Base-by-base conservation (phyloP, 2,329 filamentous ascomycete species). In the Alternaria arborescens region DNA sequence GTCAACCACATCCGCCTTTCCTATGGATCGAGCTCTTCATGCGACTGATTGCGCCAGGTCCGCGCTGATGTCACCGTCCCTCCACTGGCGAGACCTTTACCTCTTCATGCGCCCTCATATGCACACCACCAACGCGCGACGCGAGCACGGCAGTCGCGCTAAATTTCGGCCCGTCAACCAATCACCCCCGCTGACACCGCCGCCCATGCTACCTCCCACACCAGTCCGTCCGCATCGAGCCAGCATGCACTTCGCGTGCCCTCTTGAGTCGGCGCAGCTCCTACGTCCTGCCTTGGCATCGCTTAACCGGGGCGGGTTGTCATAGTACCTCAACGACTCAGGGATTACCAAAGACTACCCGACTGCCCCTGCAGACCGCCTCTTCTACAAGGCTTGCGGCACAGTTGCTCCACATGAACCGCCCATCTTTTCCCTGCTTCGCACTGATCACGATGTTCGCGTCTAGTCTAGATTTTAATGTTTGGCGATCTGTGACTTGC, bases 311-410 rank as follows among this genome's bases (percentile, higher is more conserved):
- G 42, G 41, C 26, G 50, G 55, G 50, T 24, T 28, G 22, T 43
- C 26, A 54, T 58, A 58, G 55, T 38, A 58, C 50, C 55, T 58
- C 55, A 58, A 58, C 55, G 34, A 36, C 48, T 52, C 48, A 46
- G 38, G 32, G 47, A 54, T 43, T 22, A 32, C 36, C 40, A 46
- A 18, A 26, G 5, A 22, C 41, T 42, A 54, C 50, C 20, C 46
- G 12, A 14, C 20, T 36, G 46, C 46, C 46, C 46, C 46, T 54
- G 38, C 42, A 47, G 55, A 58, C 55, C 55, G 55, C 55, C 55
- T 58, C 55, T 58, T 55, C 46, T 28, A 18, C 20, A 18, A 41
- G 18, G 8, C 38, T 41, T 22, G 18, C 40, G 24, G 36, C 54
- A 41, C 54, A 36, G 46, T 26, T 50, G 30, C 46, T 50, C 30